Conservation (phyloP, 306 rosid species). For the Mimosa bimucronata region DNA sequence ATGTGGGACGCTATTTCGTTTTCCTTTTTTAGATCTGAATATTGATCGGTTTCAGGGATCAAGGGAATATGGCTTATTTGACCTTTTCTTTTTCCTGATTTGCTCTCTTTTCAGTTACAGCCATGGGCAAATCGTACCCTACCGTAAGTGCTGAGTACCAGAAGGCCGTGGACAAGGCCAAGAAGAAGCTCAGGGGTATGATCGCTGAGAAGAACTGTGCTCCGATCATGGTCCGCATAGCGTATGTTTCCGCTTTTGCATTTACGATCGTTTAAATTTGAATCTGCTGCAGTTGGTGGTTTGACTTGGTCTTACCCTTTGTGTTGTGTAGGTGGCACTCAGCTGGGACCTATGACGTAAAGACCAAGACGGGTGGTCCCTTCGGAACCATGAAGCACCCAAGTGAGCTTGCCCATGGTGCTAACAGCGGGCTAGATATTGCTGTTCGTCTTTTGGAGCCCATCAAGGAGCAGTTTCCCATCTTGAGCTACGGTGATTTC, state of each 20-base stretch:
- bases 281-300: not conserved
- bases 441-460: conserved; percentile 95
- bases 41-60: not conserved
- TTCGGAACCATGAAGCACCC: conserved; percentile 79
- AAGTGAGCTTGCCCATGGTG: conserved; percentile 72
- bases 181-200: conserved; percentile 84
- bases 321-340: conserved; percentile 82
- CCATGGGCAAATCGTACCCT: conserved; percentile 90
- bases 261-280: not conserved
- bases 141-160: conserved; percentile 74
- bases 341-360: conserved; percentile 82
- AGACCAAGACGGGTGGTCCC: conserved; percentile 85
- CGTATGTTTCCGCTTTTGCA: conserved; percentile 50
- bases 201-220: conserved; percentile 94
- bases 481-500: conserved; percentile 75
- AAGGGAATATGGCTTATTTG: not conserved
- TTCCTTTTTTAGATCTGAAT: conserved; percentile 28
- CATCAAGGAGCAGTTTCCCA: conserved; percentile 78
- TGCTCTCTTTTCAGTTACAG: conserved; percentile 27
- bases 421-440: conserved; percentile 89
- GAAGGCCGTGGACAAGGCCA: conserved; percentile 84
- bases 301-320: not conserved
- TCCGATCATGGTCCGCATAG: conserved; percentile 86
- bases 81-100: not conserved
- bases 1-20: not conserved